Conservation (phyloP, 805 yeast species). For the Lipomyces japonicus region DNA sequence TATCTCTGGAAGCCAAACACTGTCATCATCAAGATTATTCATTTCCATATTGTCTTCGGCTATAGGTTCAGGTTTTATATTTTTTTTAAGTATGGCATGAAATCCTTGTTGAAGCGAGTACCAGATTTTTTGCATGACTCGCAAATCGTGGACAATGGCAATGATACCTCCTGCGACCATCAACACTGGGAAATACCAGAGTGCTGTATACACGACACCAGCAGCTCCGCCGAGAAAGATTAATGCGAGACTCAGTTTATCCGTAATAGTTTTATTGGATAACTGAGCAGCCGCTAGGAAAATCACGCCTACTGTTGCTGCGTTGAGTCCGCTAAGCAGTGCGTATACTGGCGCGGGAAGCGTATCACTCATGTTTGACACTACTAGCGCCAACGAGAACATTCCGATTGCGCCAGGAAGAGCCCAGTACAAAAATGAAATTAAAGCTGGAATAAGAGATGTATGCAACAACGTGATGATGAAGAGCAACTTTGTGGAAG, state of each 20-base stretch:
- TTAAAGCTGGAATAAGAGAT: conserved; percentile 17
- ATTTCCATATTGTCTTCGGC: conserved; percentile 2
- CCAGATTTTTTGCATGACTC: background rate
- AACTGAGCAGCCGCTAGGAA: conserved; percentile 20
- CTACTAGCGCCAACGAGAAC: conserved; percentile 23
- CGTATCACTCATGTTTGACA: conserved; percentile 16
- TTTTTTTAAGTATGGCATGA: conserved; percentile 3
- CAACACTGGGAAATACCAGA: conserved; percentile 25
- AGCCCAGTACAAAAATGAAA: conserved; percentile 24
- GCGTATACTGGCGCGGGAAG: conserved; percentile 24
- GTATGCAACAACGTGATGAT: conserved; percentile 23
- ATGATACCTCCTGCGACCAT: conserved; percentile 21
- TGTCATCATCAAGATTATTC: conserved; percentile 9
- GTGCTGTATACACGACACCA: conserved; percentile 21
- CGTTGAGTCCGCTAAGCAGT: conserved; percentile 22
- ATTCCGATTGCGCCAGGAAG: conserved; percentile 26
- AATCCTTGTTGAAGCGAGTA: conserved; percentile 1
- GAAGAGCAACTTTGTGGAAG: conserved; percentile 22
- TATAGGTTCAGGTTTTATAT: background rate
- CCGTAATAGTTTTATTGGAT: conserved; percentile 20
- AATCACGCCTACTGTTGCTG: conserved; percentile 27
- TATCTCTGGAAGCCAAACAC: conserved; percentile 16
- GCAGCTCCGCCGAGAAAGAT: conserved; percentile 20
- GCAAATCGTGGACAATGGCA: conserved; percentile 15
- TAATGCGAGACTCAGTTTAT: conserved; percentile 17